Evolutionary conservation across 805 yeast genomes (phyloP).

Genomic region (Brettanomyces custersianus): DNA sequence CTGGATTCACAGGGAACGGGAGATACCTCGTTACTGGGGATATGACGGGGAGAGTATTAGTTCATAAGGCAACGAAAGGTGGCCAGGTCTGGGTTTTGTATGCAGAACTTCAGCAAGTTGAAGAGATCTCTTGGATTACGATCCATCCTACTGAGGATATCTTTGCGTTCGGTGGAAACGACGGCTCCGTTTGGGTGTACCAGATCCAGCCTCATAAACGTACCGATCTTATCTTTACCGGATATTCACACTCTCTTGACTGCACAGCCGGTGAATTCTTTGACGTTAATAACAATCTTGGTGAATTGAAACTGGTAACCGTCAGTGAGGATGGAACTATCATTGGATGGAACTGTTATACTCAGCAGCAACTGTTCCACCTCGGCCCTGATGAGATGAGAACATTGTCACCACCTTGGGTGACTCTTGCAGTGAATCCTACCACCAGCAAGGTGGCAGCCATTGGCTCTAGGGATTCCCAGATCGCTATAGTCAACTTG

Average conservation of each 20-base stretch:
- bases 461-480: conserved; percentile 83
- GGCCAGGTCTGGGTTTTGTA: conserved; percentile 73
- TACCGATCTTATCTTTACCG: conserved; percentile 65
- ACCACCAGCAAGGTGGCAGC: conserved; percentile 44
- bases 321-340: conserved; percentile 80
- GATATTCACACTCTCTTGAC: conserved; percentile 72
- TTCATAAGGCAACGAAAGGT: conserved; percentile 61
- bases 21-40: conserved; percentile 79
- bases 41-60: conserved; percentile 81
- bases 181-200: conserved; percentile 93
- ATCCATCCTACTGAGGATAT: conserved; percentile 68
- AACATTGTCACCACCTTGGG: conserved; percentile 84
- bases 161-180: conserved; percentile 87
- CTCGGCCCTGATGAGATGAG: conserved; percentile 57
- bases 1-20: conserved; percentile 81
- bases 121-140: conserved; percentile 78
- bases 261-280: conserved; percentile 76
- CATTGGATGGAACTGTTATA: conserved; percentile 84
- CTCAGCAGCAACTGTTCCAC: conserved; percentile 61
- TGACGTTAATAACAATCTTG: conserved; percentile 41
- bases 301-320: conserved; percentile 58
- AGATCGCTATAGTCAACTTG: conserved; percentile 66
- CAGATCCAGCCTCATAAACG: conserved; percentile 46
- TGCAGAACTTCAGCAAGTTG: conserved; percentile 62
- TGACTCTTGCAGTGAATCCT: conserved; percentile 49